phyloP scores from a whole-genome alignment of 805 yeast species.

The Zygosaccharomyces bailii region DNA sequence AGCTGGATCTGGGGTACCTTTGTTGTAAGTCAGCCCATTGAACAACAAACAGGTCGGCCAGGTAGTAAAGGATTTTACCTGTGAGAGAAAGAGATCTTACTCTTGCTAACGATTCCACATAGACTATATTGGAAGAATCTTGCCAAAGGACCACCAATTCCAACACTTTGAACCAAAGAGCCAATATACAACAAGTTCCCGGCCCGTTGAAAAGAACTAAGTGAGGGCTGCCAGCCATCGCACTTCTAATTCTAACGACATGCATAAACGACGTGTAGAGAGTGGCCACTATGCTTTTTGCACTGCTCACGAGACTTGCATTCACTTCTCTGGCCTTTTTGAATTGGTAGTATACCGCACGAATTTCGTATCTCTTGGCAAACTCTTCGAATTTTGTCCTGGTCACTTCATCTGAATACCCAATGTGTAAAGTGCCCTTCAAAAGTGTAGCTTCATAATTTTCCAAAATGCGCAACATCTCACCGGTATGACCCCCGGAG shows the following conservation, averaged over 20 bases:
- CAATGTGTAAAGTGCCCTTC: conserved; percentile 39
- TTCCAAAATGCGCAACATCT: conserved; percentile 70
- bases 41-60: conserved; percentile 75
- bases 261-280: conserved; percentile 24
- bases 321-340: conserved; percentile 40
- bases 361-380: conserved; percentile 7
- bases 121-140: conserved; percentile 67
- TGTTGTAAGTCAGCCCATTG: conserved; percentile 74
- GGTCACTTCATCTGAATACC: conserved; percentile 38
- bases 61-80: conserved; percentile 66
- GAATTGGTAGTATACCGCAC: conserved; percentile 22
- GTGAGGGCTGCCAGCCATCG: conserved; percentile 25
- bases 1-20: conserved; percentile 55
- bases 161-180: conserved; percentile 29
- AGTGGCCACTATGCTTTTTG: conserved; percentile 36
- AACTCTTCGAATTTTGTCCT: conserved; percentile 38
- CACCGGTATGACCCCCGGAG: conserved; percentile 97
- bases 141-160: conserved; percentile 21
- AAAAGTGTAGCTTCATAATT: conserved; percentile 42
- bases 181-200: conserved; percentile 36
- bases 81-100: conserved; percentile 71
- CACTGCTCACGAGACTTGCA: conserved; percentile 34
- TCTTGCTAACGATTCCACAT: conserved; percentile 84
- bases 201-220: conserved; percentile 40
- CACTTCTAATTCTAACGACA: conserved; percentile 18